Base-by-base conservation (phyloP, 1,284 basidiomycete species). In the Austroboletus rostrupii region DNA sequence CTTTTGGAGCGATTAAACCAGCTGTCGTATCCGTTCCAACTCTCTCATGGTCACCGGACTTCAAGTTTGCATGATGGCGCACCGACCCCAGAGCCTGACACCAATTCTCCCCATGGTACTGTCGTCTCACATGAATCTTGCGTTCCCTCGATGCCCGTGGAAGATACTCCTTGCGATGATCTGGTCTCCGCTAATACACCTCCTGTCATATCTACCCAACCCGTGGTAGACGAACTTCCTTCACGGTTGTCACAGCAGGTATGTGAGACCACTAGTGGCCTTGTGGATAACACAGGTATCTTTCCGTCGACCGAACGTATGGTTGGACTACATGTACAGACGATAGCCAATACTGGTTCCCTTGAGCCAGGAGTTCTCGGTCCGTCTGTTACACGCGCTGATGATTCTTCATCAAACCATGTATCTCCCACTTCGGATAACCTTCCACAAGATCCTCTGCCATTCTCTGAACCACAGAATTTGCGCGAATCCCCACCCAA, bases 51-150 rank as follows among this genome's bases (percentile, higher is more conserved):
- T 5, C 26, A 42, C 31, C 41, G 38, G 12, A 49, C 39, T 44
- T 41, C 36, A 20, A 26, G 41, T 41, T 44, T 43, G 33, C 40
- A 14, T 32, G 40, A 53, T 41, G 52, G 26, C 21, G 43, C 49
- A 32, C 44, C 44, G 28, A 41, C 32, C 28, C 19, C 41, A 19
- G 47, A 47, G 32, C 26, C 49, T 38, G 32, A 32, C 28, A 41
- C 44, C 20, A 35, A 36, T 37, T 47, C 53, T 19, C 57, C 61
- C 29, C 62, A 13, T 8, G 5, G 49, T 13, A 70, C 71, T 53
- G 66, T 72, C 37, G 75, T 78, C 35, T 70, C 67, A 37, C 72
- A 76, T 48, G 72, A 76, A 57, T 72, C 72, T 20, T 65, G 67
- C 47, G 43, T 42, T 49, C 23, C 43, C 53, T 42, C 45, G 42